Evolutionary conservation across 257 asterid species (phyloP).

Genomic region (Echites panduratus): DNA sequence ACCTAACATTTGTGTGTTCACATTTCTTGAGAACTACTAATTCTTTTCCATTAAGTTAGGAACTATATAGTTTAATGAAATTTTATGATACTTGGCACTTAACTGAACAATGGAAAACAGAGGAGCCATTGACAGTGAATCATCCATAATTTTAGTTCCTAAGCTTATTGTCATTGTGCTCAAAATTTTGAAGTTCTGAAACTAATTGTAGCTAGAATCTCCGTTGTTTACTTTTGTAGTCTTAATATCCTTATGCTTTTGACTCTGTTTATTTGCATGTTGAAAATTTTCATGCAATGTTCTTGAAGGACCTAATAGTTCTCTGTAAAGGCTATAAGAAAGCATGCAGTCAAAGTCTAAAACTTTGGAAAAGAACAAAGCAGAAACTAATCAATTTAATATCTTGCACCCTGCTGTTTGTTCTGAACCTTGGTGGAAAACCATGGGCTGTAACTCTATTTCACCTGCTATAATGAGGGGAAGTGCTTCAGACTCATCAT

Average conservation of each 20-base stretch:
- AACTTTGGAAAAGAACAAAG: constrained; percentile 38
- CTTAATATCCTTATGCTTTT: background rate
- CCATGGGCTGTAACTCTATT: no score
- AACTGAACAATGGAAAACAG: background rate
- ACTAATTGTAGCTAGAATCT: background rate
- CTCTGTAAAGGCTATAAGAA: constrained; percentile 17
- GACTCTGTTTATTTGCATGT: constrained; percentile 4
- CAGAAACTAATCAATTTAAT: constrained; percentile 31
- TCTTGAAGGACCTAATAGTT: constrained; percentile 22
- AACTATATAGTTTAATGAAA: background rate
- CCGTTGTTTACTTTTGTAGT: background rate
- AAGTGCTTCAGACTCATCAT: constrained; percentile 65
- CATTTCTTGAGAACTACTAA: background rate
- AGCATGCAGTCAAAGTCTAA: constrained; percentile 62
- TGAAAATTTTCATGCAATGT: constrained; percentile 11
- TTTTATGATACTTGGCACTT: background rate
- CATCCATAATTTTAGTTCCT: background rate
- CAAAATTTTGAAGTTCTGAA: background rate
- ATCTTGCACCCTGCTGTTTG: constrained; percentile 29
- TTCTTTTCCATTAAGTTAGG: background rate
- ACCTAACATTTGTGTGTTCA: background rate
- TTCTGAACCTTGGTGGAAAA: constrained; percentile 55
- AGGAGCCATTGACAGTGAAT: background rate
- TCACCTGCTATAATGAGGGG: no score
- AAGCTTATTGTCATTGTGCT: background rate